Conservation (phyloP, 768 basidiomycete species). For the Lentinula boryana region DNA sequence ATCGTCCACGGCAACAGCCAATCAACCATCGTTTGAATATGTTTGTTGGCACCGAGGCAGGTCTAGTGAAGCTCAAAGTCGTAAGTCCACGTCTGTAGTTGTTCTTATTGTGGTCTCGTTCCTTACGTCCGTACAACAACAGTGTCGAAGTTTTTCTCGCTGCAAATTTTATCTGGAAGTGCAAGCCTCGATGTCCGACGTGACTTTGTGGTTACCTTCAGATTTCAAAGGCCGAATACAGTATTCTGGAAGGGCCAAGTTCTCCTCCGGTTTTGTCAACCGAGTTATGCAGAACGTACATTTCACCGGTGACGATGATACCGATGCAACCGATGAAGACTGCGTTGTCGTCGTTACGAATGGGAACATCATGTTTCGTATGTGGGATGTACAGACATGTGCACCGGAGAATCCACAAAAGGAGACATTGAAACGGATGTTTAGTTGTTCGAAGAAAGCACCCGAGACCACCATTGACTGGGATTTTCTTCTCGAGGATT, state of each 20-base stretch:
- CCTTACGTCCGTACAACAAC: constrained; percentile 12
- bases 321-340: constrained; percentile 40
- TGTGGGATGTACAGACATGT: constrained; percentile 72
- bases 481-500: constrained; percentile 77
- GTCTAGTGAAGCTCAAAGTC: constrained; percentile 64
- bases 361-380: constrained; percentile 61
- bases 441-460: constrained; percentile 50
- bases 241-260: constrained; percentile 42
- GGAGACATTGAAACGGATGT: constrained; percentile 60
- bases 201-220: constrained; percentile 74
- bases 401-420: constrained; percentile 57
- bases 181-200: constrained; percentile 56
- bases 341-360: constrained; percentile 57
- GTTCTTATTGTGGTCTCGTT: constrained; percentile 10
- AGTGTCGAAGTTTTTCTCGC: constrained; percentile 54
- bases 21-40: constrained; percentile 67
- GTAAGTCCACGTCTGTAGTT: constrained; percentile 37
- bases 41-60: constrained; percentile 47
- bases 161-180: constrained; percentile 61
- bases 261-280: constrained; percentile 72
- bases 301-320: constrained; percentile 33
- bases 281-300: constrained; percentile 51
- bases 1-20: constrained; percentile 71
- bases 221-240: constrained; percentile 71
- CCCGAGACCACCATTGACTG: constrained; percentile 61